Evolutionary conservation across 352 stramenopile genomes (phyloP).

Genomic region (Pythium brassicae): DNA sequence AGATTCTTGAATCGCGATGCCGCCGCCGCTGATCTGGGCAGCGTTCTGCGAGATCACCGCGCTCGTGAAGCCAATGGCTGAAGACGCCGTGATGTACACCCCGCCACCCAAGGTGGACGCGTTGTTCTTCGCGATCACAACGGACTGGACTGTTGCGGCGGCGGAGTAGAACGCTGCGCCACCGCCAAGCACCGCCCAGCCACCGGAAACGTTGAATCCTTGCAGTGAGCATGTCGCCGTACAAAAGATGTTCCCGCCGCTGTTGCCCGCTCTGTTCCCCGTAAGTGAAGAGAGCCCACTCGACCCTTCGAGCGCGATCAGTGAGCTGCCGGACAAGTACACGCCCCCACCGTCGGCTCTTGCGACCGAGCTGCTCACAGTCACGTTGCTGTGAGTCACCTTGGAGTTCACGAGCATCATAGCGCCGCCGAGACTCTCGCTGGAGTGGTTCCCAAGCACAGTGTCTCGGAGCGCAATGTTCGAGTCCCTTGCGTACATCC

Average conservation of each 20-base stretch:
- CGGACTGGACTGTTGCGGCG: neutral
- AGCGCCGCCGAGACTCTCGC: conserved; percentile 20
- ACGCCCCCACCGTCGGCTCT: conserved; percentile 31
- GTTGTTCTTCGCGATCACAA: conserved; percentile 1
- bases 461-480: conserved; percentile 4
- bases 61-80: neutral
- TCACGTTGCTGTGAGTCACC: conserved; percentile 23
- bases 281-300: neutral
- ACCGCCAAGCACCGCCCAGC: conserved; percentile 13
- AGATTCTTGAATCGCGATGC: conserved; percentile 18
- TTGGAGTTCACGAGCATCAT: conserved; percentile 21
- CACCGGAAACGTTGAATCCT: conserved; percentile 5
- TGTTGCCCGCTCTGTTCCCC: conserved; percentile 7
- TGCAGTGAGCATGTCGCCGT: neutral
- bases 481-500: conserved; percentile 17
- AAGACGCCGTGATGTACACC: conserved; percentile 1
- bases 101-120: conserved; percentile 5
- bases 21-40: conserved; percentile 16
- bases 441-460: conserved; percentile 6
- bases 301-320: conserved; percentile 2
- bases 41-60: conserved; percentile 4
- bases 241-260: conserved; percentile 15
- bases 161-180: conserved; percentile 10
- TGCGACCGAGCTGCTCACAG: conserved; percentile 13
- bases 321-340: conserved; percentile 19